Evolutionary conservation across 176 grass and related monocot species (phyloP).

Genomic region (Eleusine indica): DNA sequence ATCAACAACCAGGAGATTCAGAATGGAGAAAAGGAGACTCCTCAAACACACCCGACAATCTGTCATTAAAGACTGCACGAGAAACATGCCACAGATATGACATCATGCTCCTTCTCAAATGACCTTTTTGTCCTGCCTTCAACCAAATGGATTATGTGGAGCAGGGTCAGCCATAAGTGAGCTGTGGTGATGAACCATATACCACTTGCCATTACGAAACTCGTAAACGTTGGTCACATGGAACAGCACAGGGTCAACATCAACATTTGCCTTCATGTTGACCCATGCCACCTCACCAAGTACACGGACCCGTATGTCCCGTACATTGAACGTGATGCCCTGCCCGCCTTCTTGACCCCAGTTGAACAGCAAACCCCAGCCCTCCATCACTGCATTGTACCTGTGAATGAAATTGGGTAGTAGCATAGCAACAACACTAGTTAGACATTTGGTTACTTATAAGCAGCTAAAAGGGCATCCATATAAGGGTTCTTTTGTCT

Average conservation of each 20-base stretch:
- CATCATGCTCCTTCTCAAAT: neutral
- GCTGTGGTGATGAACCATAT: conserved; percentile 91
- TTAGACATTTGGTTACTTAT: conserved; percentile 18
- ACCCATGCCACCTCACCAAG: conserved; percentile 78
- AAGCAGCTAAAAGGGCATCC: neutral
- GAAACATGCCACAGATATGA: neutral
- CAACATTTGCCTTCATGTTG: conserved; percentile 71
- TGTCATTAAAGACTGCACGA: conserved; percentile 7
- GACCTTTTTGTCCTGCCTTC: conserved; percentile 39
- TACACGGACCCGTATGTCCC: conserved; percentile 74
- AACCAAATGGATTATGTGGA: conserved; percentile 66
- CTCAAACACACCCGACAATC: conserved; percentile 38
- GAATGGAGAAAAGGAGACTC: conserved; percentile 22
- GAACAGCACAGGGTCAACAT: conserved; percentile 52
- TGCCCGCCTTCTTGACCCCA: conserved; percentile 89
- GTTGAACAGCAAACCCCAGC: conserved; percentile 84
- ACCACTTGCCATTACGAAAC: conserved; percentile 68
- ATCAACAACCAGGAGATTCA: conserved; percentile 42
- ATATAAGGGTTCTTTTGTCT: neutral
- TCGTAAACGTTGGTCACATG: conserved; percentile 89
- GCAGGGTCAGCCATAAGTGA: conserved; percentile 60
- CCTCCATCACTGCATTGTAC: conserved; percentile 73
- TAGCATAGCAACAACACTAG: neutral
- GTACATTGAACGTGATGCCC: conserved; percentile 70
- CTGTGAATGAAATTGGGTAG: conserved; percentile 41